Evolutionary conservation across 805 yeast species (phyloP), one percentile per base, ranked within the genome.

Genomic region (Cyberlindnera euphorbiae): DNA sequence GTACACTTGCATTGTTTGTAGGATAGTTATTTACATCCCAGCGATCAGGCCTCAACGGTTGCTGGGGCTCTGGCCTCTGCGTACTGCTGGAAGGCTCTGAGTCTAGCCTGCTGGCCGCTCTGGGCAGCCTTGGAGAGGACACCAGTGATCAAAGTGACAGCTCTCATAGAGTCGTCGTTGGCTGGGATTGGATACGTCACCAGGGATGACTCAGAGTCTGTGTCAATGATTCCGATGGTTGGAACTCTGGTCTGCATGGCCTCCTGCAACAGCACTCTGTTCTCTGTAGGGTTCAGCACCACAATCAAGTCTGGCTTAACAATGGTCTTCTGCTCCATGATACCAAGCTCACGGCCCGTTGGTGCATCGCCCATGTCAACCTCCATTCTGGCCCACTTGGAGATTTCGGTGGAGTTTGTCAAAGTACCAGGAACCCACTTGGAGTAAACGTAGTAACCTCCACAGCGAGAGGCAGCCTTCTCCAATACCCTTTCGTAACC

Each of bases 111-210:
- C 41, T 78, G 67, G 27, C 98, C 98, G 33, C 69, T 71, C 57
- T 82, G 79, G 19, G 93, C 97, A 12, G 97, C 89, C 54, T 73
- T 80, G 16, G 93, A 79, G 43, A 93, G 69, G 14, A 89, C 79
- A 41, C 97, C 97, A 36, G 78, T 65, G 49, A 93, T 73, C 46
- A 93, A 67, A 45, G 85, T 81, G 8, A 82, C 77, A 7, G 95
- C 75, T 59, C 98, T 75, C 40, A 77, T 64, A 7, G 95, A 82
- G 58, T 89, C 97, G 59, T 93, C 97, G 58, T 93, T 93, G 45
- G 95, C 95, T 13, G 97, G 97, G 47, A 93, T 84, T 34, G 97
- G 95, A 56, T 93, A 93, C 2, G 96, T 87, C 36, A 90, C 84
- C 49, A 82, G 64, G 12, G 84, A 75, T 8, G 97, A 95, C 56